Percentiles rank a stretch among this genome's conserved stretches.
Evolutionary conservation across 176 grass and related monocot species (phyloP).

Genomic region (Raddia distichophylla): DNA sequence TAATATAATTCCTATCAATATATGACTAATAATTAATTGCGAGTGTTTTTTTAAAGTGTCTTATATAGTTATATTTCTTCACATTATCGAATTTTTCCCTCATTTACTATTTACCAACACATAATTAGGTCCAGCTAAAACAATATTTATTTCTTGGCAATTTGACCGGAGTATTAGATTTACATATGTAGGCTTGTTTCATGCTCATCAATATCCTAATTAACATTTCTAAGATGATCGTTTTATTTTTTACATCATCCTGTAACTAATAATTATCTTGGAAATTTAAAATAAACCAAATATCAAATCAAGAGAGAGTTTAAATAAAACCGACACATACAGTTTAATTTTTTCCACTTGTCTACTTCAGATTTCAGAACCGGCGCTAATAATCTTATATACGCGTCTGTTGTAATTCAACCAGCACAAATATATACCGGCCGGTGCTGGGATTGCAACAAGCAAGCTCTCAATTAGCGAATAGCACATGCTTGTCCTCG

Average conservation of each 20-base stretch:
- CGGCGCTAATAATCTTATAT: no score
- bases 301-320: background rate
- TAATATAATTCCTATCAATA: background rate
- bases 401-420: no score
- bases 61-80: background rate
- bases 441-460: background rate
- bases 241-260: background rate
- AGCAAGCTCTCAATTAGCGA: background rate
- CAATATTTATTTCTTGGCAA: no score
- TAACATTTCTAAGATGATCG: background rate
- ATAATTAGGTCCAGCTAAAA: no score
- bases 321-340: no score
- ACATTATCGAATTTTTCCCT: no score
- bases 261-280: background rate
- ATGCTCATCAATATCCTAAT: background rate
- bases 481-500: background rate
- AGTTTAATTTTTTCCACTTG: no score
- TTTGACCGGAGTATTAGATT: background rate
- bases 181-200: no score
- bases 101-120: no score
- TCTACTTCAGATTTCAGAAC: no score
- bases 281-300: background rate
- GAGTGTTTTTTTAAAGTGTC: background rate
- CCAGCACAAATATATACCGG: no score
- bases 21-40: background rate